Evolutionary conservation across 139 green algal genomes (phyloP), one percentile per base, ranked within the genome.

Genomic region (Bryopsis sp.): DNA sequence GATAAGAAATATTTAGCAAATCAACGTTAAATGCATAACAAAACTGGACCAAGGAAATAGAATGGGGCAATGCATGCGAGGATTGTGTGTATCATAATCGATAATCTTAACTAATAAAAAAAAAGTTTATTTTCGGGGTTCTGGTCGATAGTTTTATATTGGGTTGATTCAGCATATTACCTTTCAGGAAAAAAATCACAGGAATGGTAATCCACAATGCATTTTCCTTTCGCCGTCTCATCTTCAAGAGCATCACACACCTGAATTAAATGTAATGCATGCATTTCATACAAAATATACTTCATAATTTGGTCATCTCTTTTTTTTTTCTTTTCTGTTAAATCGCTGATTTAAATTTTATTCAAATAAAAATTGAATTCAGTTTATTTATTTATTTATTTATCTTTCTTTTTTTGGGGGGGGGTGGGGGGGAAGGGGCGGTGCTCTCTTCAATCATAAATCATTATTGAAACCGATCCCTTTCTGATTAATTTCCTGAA

Each of bases 171-270:
- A n/a, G n/a, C n/a, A 1, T 39, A 26, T 74, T n/a, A 88, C 78
- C 94, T 75, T 50, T 98, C 94, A 7, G 95, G 95, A 70, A 98
- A 99, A 46, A 99, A 95, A 70, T 99, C 94, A 76, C 90, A 98
- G 47, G 79, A 79, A 78, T 99, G 95, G 71, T 97, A 88, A 72
- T 99, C 95, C 26, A 99, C 85, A 0, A 99, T 58, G 59, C 73
- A 79, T 54, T 90, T 94, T 2, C 94, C 94, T 28, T 79, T 76
- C 0, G 29, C 73, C 70, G 97, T 69, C 0, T 76, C 28, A 47
- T 95, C 86, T 63, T 99, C 94, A 68, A 99, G 58, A 0, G 81
- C 86, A 71, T 98, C 94, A 36, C 81, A 88, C 11, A 98, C 81
- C 89, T 93, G 74, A n/a, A 19, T 6, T 58, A 6, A 65, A 6